phyloP scores from a whole-genome alignment of 345 rosid species.

The Gossypium mustelinum region DNA sequence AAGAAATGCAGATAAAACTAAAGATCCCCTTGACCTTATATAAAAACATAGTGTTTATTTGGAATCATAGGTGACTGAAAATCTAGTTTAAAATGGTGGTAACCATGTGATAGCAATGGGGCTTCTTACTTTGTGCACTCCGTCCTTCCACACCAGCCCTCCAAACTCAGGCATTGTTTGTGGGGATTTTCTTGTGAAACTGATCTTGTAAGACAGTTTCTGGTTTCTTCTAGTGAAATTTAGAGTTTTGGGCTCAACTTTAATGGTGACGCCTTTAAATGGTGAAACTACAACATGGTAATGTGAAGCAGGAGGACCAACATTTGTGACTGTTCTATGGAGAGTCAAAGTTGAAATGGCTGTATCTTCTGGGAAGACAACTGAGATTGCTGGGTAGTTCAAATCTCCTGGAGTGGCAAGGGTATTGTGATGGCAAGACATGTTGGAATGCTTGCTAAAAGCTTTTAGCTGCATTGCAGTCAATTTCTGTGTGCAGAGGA shows the following conservation, averaged over 20 bases:
- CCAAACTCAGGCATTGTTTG: constrained; percentile 71
- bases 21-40: not conserved
- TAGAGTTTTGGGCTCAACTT: constrained; percentile 53
- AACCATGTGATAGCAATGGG: constrained; percentile 69
- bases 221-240: constrained; percentile 60
- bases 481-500: constrained; percentile 74
- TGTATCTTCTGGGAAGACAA: constrained; percentile 50
- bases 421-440: constrained; percentile 52
- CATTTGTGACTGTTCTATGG: constrained; percentile 72
- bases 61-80: constrained; percentile 10
- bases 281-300: constrained; percentile 59
- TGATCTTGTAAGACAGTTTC: constrained; percentile 65
- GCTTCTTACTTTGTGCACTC: constrained; percentile 78
- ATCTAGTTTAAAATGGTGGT: constrained; percentile 34
- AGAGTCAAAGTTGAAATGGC: constrained; percentile 36
- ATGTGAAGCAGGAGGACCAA: constrained; percentile 57
- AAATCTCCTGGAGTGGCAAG: constrained; percentile 58
- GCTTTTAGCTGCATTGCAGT: constrained; percentile 56
- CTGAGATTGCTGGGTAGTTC: constrained; percentile 90
- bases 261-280: constrained; percentile 57
- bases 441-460: constrained; percentile 63
- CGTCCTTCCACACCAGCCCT: constrained; percentile 72
- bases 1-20: not conserved
- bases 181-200: constrained; percentile 44
- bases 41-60: not conserved